Base-by-base conservation (phyloP, 192 early-diverging fungal species). In the Polychytrium aggregatum region DNA sequence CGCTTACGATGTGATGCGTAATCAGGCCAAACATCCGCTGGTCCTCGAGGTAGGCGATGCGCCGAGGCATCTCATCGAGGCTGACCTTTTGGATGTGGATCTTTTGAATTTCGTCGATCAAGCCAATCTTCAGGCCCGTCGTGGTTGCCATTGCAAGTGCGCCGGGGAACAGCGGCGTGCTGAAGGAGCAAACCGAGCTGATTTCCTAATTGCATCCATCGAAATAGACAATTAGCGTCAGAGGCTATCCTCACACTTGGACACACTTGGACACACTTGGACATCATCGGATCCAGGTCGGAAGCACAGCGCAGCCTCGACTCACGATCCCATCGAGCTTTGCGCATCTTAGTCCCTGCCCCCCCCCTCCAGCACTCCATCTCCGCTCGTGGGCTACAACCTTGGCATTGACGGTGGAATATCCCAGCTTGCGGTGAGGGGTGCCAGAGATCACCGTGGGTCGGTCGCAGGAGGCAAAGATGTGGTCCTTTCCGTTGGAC, bases 391-490 rank as follows among this genome's bases (percentile, higher is more conserved):
- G 46, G 4, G n/a, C 2, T 16, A 24, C 17, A 18, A 84, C 82
- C 68, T 80, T 81, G 3, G 82, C 52, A 55, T 96, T 92, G 33
- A 98, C 82, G 41, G 79, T 84, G 2, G 87, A 87, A 52, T 81
- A 96, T 30, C 85, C 40, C 7, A 98, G 66, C 56, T 85, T 85
- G n/a, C n/a, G 14, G 71, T 60, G 69, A 17, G 25, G 45, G 18
- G 52, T 68, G 42, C 63, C 72, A 50, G 79, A 76, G 42, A 89
- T 70, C 18, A 98, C 76, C 0, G 89, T 84, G 0, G 95, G 89
- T 37, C 81, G 68, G 60, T 91, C 88, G 40, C 82, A 82, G 16
- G 84, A 73, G 0, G 76, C 82, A 76, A 95, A 97, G 10, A 93
- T 78, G 54, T 76, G 60, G 10, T 37, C 52, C 21, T 31, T 44